Percentiles rank a stretch among this genome's conserved stretches.
Conservation (phyloP, 208 protist genomes). For the Spironucleus salmonicida region DNA sequence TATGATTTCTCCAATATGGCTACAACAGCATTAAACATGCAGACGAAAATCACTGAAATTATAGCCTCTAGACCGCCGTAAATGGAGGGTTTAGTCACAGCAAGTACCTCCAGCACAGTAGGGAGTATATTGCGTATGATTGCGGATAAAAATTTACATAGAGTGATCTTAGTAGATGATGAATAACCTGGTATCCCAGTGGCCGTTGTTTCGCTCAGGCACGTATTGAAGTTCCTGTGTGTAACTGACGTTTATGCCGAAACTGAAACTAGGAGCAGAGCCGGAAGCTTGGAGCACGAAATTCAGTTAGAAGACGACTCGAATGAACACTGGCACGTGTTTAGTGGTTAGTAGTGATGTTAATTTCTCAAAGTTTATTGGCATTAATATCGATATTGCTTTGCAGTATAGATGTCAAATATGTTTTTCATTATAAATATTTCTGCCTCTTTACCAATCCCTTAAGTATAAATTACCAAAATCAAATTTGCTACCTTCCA, state of each 20-base stretch:
- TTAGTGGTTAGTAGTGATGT: too few relatives aligned
- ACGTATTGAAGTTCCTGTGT: neutral
- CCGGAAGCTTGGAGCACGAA: too few relatives aligned
- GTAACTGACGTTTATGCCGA: neutral
- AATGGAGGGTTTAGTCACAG: neutral
- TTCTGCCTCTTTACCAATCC: too few relatives aligned
- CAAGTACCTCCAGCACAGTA: neutral
- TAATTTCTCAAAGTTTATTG: too few relatives aligned
- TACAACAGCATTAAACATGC: neutral
- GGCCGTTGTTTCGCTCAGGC: neutral
- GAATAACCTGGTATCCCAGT: neutral
- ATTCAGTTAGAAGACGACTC: too few relatives aligned
- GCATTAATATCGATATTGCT: too few relatives aligned
- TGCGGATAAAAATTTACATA: neutral
- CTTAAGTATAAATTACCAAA: too few relatives aligned
- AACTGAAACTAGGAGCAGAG: too few relatives aligned
- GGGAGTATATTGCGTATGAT: neutral
- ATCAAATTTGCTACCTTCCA: too few relatives aligned
- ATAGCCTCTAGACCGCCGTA: neutral
- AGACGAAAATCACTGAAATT: neutral
- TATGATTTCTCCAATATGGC: neutral
- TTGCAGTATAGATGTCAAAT: too few relatives aligned
- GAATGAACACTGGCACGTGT: too few relatives aligned
- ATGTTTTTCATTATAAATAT: too few relatives aligned
- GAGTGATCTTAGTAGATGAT: neutral